These are phyloP conservation scores for Entomortierella chlamydospora DNA, from an alignment of 192 early-diverging fungal genomes.

Conservation along the genomic window DNA sequence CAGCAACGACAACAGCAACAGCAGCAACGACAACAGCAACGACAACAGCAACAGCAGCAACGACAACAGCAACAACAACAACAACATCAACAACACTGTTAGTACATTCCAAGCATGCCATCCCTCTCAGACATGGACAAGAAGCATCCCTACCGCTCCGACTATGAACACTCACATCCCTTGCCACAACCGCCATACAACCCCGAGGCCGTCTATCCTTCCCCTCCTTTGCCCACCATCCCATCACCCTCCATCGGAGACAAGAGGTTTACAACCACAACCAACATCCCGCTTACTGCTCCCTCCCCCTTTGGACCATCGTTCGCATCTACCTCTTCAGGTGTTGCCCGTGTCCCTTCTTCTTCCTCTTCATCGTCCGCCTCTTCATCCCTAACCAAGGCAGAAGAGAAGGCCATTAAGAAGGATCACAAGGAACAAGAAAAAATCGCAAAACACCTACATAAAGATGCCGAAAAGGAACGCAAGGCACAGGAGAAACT, in stretches of 20 bases:
- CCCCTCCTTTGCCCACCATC: neutral
- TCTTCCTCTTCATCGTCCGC: neutral
- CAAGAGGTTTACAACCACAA: neutral
- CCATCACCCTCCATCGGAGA: neutral
- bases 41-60: no score
- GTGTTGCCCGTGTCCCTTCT: neutral
- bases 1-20: no score
- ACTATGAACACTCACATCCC: neutral
- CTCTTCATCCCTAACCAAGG: neutral
- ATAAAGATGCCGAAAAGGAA: neutral
- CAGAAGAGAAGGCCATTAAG: neutral
- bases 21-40: no score
- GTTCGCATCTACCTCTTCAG: neutral
- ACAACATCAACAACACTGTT: neutral
- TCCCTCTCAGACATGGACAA: slow-evolving; percentile 12
- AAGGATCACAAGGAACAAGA: neutral
- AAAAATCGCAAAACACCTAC: neutral
- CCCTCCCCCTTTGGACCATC: slow-evolving; percentile 7
- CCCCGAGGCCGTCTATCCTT: neutral
- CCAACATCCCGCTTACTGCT: neutral
- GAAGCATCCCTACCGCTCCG: neutral
- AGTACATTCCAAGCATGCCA: neutral
- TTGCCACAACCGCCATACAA: neutral
- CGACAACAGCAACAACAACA: neutral
- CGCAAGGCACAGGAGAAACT: neutral